A percentile compares a stretch with the other conserved stretches of the same genome.
These are phyloP conservation scores for Cordyceps militaris DNA, from an alignment of 2,329 filamentous ascomycete species.

Conservation along the genomic window DNA sequence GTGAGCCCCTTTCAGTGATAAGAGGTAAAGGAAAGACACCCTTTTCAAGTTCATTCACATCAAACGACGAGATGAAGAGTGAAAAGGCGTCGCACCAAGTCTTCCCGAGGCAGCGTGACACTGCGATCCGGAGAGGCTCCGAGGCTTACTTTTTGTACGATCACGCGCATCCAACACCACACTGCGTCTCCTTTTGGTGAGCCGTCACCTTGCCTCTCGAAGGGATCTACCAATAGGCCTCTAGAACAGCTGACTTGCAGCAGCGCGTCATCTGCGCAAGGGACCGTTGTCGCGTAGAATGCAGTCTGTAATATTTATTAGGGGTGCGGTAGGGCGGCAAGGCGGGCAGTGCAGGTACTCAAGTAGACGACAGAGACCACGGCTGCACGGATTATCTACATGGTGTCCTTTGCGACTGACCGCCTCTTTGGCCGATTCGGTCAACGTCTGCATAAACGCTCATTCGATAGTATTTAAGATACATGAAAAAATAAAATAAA, in stretches of 20 bases:
- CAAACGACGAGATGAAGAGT: neutral
- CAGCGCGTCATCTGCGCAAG: conserved; percentile 4
- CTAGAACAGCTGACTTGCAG: conserved; percentile 8
- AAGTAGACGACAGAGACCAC: neutral
- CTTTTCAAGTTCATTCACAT: neutral
- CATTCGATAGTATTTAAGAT: neutral
- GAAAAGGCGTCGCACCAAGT: neutral
- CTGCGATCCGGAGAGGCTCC: neutral
- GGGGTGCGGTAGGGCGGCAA: neutral
- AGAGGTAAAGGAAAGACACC: neutral
- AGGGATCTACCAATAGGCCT: neutral
- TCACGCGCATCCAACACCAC: conserved; percentile 3
- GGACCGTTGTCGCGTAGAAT: conserved; percentile 2
- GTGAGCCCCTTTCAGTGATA: neutral
- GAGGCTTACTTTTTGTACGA: conserved; percentile 3
- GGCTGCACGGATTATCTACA: conserved; percentile 1
- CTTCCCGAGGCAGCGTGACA: neutral
- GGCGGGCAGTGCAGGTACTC: neutral
- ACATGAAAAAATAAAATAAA: neutral
- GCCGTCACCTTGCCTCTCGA: neutral
- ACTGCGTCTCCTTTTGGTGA: neutral
- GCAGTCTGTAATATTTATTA: neutral
- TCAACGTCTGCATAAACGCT: neutral
- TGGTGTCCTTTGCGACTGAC: neutral
- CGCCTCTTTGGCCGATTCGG: neutral